phyloP scores from a whole-genome alignment of 1,139 yeast species.

The Yamadazyma jaroonii region DNA sequence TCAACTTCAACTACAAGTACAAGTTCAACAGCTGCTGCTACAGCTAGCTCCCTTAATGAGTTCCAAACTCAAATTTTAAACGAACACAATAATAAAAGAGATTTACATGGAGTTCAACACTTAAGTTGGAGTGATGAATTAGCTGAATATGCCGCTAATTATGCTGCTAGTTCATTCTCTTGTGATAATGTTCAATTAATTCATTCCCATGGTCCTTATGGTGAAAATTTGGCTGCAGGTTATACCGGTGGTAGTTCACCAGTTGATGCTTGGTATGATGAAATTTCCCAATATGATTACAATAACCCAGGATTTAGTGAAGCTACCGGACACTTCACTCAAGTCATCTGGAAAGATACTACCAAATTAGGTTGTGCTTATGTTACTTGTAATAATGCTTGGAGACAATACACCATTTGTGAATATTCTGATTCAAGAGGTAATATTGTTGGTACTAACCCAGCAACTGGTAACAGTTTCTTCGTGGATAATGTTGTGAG shows the following conservation, averaged over 20 bases:
- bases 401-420: conserved; percentile 65
- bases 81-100: conserved; percentile 54
- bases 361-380: conserved; percentile 61
- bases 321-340: conserved; percentile 65
- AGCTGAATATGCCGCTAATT: conserved; percentile 45
- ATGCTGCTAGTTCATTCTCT: conserved; percentile 40
- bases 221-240: conserved; percentile 62
- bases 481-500: conserved; percentile 55
- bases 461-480: conserved; percentile 30
- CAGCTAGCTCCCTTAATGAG: conserved; percentile 15
- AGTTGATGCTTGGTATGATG: conserved; percentile 67
- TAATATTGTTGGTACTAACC: conserved; percentile 44
- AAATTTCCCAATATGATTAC: conserved; percentile 51
- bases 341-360: conserved; percentile 61
- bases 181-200: conserved; percentile 53
- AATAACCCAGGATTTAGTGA: conserved; percentile 41
- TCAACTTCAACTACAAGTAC: conserved; percentile 13
- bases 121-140: conserved; percentile 49
- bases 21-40: conserved; percentile 12
- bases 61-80: conserved; percentile 36
- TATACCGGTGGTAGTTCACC: conserved; percentile 45
- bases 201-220: conserved; percentile 53
- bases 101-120: conserved; percentile 47
- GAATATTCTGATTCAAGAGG: conserved; percentile 61
- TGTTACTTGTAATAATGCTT: conserved; percentile 46